Evolutionary conservation across 305 asterid species (phyloP), one percentile per base, ranked within the genome.

Genomic region (Rubia tinctorum): DNA sequence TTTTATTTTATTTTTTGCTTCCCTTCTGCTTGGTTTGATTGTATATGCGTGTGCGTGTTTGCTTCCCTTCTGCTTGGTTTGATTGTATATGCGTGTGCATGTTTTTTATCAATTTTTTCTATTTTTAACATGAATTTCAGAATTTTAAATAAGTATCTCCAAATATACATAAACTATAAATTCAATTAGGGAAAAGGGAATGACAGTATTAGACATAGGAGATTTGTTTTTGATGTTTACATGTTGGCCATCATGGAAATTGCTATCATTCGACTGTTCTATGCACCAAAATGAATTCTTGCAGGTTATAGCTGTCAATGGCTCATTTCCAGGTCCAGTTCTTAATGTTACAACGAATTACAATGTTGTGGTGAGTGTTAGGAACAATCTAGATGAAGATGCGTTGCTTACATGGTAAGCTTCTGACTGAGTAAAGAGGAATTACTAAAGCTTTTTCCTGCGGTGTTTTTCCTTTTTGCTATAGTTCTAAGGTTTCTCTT

Each of bases 271-370:
- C 9, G 25, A 49, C 64, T 18, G 12, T 68, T 6, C 22, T 9
- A 47, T 44, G 7, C 5, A 18, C 3, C 23, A n/a, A 56, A n/a
- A 6, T 23, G 59, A 42, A 37, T 69, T 53, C 18, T 60, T 81
- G 82, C 82, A 95, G 99, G 99, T 95, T 44, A 88, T 95, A 62
- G 98, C 98, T 15, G 94, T 95, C 58, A 95, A 95, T 71, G 91
- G 89, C 70, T 71, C 88, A 71, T 90, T 95, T 74, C 98, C 98
- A 34, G 98, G 98, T 49, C 91, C 94, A 2, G 85, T 86, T 75
- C 69, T 95, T 67, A 95, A 95, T 56, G 92, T 92, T 66, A 95
- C 99, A 0, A 95, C 99, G 18, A 95, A 95, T 83, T 78, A 89
- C 86, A 90, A 92, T 68, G 96, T 92, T 27, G 93, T 86, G 58